Conservation (phyloP, 116 monocot species). For the Dioscorea cayenensis region DNA sequence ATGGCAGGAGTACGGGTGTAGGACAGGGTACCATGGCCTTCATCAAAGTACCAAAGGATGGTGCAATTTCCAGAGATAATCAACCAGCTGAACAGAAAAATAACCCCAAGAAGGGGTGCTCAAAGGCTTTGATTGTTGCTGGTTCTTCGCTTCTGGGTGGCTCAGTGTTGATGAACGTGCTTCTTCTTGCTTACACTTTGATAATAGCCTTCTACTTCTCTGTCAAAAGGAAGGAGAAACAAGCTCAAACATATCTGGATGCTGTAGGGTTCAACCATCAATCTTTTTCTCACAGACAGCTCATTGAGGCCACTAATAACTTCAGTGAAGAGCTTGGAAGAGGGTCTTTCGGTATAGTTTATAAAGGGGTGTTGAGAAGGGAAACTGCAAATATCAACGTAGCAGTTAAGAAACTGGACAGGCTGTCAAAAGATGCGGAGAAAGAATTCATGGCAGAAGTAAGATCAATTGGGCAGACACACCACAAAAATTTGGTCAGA, state of each 20-base stretch:
- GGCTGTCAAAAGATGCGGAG: background rate
- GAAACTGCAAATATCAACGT: background rate
- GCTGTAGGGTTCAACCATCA: background rate
- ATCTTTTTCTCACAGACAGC: conserved; percentile 34
- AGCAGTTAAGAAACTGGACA: conserved; percentile 24
- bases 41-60: conserved; percentile 18
- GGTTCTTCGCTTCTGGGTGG: conserved; percentile 3
- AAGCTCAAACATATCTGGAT: background rate
- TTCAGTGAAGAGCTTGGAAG: conserved; percentile 43
- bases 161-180: conserved; percentile 8
- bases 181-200: background rate
- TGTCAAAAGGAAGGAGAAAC: background rate
- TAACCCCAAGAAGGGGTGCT: background rate
- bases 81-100: background rate
- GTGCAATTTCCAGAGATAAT: background rate
- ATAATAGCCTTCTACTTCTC: background rate
- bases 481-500: conserved; percentile 21
- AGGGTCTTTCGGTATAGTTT: conserved; percentile 39
- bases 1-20: conserved; percentile 11
- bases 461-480: conserved; percentile 8
- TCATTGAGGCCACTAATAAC: conserved; percentile 28
- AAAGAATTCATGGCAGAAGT: conserved; percentile 19
- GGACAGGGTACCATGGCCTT: conserved; percentile 1
- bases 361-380: conserved; percentile 19
- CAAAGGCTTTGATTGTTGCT: background rate